A percentile compares a stretch with the other conserved stretches of the same genome.
Evolutionary conservation across 225 moss, liverwort and hornwort species (phyloP).

Genomic region (Sphagnum contortum): DNA sequence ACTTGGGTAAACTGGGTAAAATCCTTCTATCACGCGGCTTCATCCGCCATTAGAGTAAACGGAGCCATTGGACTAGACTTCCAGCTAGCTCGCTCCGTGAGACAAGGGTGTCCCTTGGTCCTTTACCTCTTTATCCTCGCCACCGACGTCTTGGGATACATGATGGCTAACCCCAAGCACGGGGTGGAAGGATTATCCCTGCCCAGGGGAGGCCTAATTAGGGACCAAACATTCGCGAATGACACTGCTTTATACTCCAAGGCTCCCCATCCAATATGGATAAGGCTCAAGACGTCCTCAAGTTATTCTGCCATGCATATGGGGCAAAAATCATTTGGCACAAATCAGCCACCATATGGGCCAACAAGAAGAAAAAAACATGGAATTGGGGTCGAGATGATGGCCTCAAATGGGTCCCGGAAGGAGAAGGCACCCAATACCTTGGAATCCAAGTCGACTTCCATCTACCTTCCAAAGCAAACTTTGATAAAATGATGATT

Average conservation of each 20-base stretch:
- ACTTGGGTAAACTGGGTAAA: neutral
- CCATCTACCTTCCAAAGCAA: too few relatives aligned
- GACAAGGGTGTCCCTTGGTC: slow-evolving; percentile 1
- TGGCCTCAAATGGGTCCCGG: too few relatives aligned
- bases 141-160: neutral
- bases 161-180: neutral
- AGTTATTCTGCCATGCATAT: neutral
- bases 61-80: neutral
- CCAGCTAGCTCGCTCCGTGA: neutral
- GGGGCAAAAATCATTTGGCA: neutral
- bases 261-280: neutral
- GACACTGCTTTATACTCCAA: neutral
- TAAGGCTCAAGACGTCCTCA: neutral
- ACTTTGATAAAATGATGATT: too few relatives aligned
- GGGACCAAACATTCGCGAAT: neutral
- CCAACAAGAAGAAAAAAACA: neutral
- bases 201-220: neutral
- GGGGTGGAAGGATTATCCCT: neutral
- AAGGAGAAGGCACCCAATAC: too few relatives aligned
- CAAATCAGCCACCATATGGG: neutral
- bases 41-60: neutral
- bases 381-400: too few relatives aligned
- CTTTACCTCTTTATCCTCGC: neutral
- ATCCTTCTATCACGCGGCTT: neutral
- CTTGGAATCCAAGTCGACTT: too few relatives aligned